Evolutionary conservation across 2,329 filamentous ascomycete genomes (phyloP).

Genomic region (Lecanicillium sp.): DNA sequence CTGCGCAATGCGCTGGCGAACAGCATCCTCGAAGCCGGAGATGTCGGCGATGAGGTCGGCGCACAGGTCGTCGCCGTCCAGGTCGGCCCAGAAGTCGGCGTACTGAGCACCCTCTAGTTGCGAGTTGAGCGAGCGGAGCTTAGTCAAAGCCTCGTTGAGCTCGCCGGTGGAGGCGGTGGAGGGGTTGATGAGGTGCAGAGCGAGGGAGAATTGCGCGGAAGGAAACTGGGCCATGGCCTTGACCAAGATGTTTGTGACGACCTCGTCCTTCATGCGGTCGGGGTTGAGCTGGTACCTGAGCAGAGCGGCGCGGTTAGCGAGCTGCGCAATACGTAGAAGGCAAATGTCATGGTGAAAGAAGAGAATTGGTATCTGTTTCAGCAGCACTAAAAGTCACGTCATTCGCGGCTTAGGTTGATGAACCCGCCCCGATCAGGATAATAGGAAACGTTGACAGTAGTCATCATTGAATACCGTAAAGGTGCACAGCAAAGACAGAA

Average conservation of each 20-base stretch:
- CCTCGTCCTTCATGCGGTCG: slow-evolving; percentile 92
- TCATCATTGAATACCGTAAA: slow-evolving; percentile 55
- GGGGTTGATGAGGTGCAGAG: slow-evolving; percentile 86
- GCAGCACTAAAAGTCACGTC: slow-evolving; percentile 49
- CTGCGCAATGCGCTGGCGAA: slow-evolving; percentile 82
- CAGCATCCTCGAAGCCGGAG: slow-evolving; percentile 86
- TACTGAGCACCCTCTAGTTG: slow-evolving; percentile 90
- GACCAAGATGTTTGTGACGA: slow-evolving; percentile 97
- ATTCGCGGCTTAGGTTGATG: slow-evolving; percentile 41
- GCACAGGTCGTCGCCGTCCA: slow-evolving; percentile 92
- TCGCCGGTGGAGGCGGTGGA: slow-evolving; percentile 59
- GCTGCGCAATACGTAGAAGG: background rate
- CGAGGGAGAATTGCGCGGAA: slow-evolving; percentile 87
- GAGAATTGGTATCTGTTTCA: slow-evolving; percentile 7
- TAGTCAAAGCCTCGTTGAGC: slow-evolving; percentile 83
- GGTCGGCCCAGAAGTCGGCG: slow-evolving; percentile 82
- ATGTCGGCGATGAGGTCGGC: slow-evolving; percentile 94
- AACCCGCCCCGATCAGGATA: slow-evolving; percentile 67
- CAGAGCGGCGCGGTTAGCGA: slow-evolving; percentile 1
- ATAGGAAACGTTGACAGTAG: slow-evolving; percentile 91
- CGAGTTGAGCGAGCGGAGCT: slow-evolving; percentile 75
- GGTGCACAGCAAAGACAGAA: slow-evolving; percentile 8
- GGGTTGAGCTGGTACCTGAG: slow-evolving; percentile 98
- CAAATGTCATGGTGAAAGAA: background rate
- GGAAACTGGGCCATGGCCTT: slow-evolving; percentile 97